phyloP scores from a whole-genome alignment of 2,329 filamentous ascomycete species.

The Fusarium xyrophilum region DNA sequence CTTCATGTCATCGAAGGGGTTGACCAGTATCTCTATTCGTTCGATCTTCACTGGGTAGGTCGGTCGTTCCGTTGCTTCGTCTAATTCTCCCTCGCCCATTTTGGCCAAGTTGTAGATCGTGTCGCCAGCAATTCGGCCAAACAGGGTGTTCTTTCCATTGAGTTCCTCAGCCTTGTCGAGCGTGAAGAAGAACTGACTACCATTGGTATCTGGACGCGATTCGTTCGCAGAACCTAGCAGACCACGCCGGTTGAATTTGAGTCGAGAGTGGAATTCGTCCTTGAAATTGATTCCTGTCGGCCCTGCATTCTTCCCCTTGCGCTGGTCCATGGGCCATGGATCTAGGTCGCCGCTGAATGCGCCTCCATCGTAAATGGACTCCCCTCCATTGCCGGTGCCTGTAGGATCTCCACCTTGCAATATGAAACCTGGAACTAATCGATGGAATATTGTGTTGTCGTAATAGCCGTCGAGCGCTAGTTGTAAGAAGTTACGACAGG shows the following conservation, averaged over 20 bases:
- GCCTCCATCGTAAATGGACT: conserved; percentile 89
- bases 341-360: conserved; percentile 76
- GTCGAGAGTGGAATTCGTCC: conserved; percentile 89
- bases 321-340: conserved; percentile 72
- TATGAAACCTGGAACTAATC: conserved; percentile 89
- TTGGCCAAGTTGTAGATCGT: conserved; percentile 96
- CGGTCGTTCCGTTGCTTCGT: conserved; percentile 80
- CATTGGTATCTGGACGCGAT: conserved; percentile 78
- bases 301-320: conserved; percentile 67
- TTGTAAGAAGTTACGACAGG: conserved; percentile 94
- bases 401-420: conserved; percentile 95
- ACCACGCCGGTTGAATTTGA: conserved; percentile 92
- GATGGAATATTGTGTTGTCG: conserved; percentile 91
- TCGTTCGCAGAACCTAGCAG: conserved; percentile 97
- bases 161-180: conserved; percentile 84
- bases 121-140: conserved; percentile 89
- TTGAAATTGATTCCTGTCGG: conserved; percentile 67
- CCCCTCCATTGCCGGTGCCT: conserved; percentile 88
- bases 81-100: conserved; percentile 87
- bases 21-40: conserved; percentile 76
- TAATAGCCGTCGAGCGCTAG: conserved; percentile 96
- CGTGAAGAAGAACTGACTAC: conserved; percentile 97
- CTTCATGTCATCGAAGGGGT: conserved; percentile 83
- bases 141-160: conserved; percentile 89
- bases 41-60: conserved; percentile 85